A percentile compares a stretch with the other conserved stretches of the same genome.
Conservation (phyloP, 2,329 filamentous ascomycete species). For the Clarireedia hainanense region DNA sequence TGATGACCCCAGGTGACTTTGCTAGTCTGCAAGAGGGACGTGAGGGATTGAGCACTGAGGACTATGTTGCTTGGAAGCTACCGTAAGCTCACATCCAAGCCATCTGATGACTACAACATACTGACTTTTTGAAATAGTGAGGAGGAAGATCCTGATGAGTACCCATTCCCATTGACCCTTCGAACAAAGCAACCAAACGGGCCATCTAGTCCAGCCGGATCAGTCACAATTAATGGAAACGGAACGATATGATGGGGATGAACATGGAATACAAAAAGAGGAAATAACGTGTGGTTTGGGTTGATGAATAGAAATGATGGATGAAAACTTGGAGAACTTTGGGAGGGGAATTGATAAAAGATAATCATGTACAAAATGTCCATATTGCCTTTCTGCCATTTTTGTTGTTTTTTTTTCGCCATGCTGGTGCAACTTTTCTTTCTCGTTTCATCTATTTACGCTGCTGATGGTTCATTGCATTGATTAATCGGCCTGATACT, state of each 20-base stretch:
- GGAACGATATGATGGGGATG: slow-evolving; percentile 9
- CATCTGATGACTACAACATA: neutral
- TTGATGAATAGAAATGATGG: neutral
- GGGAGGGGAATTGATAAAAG: too few relatives aligned
- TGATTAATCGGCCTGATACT: too few relatives aligned
- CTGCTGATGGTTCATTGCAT: too few relatives aligned
- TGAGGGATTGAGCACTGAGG: slow-evolving; percentile 89
- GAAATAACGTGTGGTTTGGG: neutral
- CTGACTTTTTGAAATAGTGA: slow-evolving; percentile 53
- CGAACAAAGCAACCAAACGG: slow-evolving; percentile 34
- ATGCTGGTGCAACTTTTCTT: too few relatives aligned
- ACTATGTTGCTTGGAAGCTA: slow-evolving; percentile 96
- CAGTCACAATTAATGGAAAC: slow-evolving; percentile 23
- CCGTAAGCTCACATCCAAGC: slow-evolving; percentile 55
- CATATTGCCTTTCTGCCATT: too few relatives aligned
- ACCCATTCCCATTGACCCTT: slow-evolving; percentile 63
- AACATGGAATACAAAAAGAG: neutral
- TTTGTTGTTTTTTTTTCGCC: too few relatives aligned
- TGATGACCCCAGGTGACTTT: slow-evolving; percentile 99
- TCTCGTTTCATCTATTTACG: too few relatives aligned
- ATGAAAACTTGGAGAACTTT: neutral
- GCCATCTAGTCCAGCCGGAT: slow-evolving; percentile 25
- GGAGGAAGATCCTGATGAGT: slow-evolving; percentile 83
- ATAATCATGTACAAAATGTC: too few relatives aligned
- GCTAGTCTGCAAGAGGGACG: slow-evolving; percentile 90